These are phyloP conservation scores for Cadophora malorum DNA, from an alignment of 2,329 filamentous ascomycete genomes.

Conservation along the genomic window DNA sequence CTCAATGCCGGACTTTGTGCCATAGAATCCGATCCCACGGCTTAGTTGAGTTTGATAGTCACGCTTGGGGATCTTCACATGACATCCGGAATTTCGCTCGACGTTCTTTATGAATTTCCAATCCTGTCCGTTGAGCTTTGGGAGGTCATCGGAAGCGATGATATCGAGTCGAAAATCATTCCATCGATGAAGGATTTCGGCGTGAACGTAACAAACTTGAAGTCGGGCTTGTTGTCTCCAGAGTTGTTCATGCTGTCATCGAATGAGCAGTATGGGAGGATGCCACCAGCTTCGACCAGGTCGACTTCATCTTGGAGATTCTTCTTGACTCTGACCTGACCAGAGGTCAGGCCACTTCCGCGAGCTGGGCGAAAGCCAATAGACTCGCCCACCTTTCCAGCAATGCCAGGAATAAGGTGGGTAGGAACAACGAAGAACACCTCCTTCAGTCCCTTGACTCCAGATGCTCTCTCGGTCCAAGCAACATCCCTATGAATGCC, in stretches of 20 bases:
- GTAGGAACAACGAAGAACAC: slow-evolving; percentile 20
- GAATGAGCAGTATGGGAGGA: background rate
- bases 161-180: slow-evolving; percentile 10
- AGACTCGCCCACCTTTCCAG: slow-evolving; percentile 2
- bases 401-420: background rate
- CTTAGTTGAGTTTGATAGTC: background rate
- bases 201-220: slow-evolving; percentile 15
- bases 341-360: slow-evolving; percentile 9
- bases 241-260: slow-evolving; percentile 4
- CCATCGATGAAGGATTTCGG: background rate
- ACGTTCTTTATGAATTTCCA: background rate
- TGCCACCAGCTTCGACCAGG: background rate
- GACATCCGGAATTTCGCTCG: background rate
- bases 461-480: background rate
- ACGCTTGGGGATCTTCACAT: slow-evolving; percentile 3
- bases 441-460: slow-evolving; percentile 7
- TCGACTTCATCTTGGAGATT: background rate
- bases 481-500: slow-evolving; percentile 11
- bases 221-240: slow-evolving; percentile 7
- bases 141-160: background rate
- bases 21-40: slow-evolving; percentile 12
- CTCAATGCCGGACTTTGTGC: background rate
- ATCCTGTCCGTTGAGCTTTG: background rate
- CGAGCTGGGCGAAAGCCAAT: slow-evolving; percentile 14
- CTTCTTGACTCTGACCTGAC: slow-evolving; percentile 5